Evolutionary conservation across 148 eudicot genomes (phyloP), one percentile per base, ranked within the genome.

Genomic region (Simmondsia chinensis): DNA sequence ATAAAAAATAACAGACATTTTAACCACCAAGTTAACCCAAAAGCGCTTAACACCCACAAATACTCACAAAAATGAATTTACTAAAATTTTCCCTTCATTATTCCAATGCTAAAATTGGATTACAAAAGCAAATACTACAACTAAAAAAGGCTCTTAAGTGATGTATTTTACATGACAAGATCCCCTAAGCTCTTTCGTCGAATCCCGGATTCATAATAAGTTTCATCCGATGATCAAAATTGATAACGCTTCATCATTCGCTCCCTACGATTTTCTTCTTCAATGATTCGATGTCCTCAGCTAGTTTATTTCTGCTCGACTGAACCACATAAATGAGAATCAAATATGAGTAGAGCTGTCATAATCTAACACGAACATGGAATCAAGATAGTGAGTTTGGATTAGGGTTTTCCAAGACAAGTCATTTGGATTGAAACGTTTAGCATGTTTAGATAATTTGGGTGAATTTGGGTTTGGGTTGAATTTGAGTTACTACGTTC

Each of bases 201-300:
- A 48, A 46, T 22, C n/a, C 33, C 17, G 39, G 18, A 41, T 46
- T 37, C 46, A 20, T 14, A 40, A 20, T 51, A 16, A 38, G 37
- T 38, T 22, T 6, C 20, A 22, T 23, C 38, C 16, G 23, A 17
- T 43, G n/a, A n/a, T n/a, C n/a, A n/a, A n/a, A n/a, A n/a, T n/a
- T n/a, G n/a, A n/a, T n/a, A n/a, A n/a, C n/a, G n/a, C n/a, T n/a
- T n/a, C n/a, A 28, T 61, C 49, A 83, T 46, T 83, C 84, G 2
- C 71, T 71, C 64, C 87, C 94, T 2, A 87, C 76, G 36, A 79
- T 74, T 81, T 79, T 79, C 76, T 79, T 83, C 76, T 83, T 83
- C 69, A 83, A 29, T 6, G 73, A 59, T 37, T 79, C 94, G 20
- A 79, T 80, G 60, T 83, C 94, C 46, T 74, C 64, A 7, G 82